Evolutionary conservation across 148 eudicot genomes (phyloP).

Genomic region (Chenopodium album): DNA sequence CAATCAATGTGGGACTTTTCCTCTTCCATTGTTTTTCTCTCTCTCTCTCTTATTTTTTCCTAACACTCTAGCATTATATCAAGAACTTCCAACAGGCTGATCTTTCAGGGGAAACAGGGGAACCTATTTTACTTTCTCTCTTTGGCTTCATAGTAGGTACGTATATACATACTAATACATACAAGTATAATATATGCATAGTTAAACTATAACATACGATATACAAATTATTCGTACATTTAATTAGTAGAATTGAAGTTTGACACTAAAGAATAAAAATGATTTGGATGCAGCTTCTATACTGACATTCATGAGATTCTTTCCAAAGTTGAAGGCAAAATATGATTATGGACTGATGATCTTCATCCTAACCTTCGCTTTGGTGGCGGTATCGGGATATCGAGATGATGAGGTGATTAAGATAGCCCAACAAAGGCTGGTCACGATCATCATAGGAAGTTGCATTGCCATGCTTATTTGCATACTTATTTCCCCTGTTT

Average conservation of each 20-base stretch:
- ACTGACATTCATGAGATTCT: slow-evolving; percentile 40
- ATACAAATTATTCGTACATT: too few species aligned
- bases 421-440: slow-evolving; percentile 30
- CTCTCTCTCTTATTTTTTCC: too few species aligned
- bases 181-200: too few species aligned
- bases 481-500: slow-evolving; percentile 37
- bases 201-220: too few species aligned
- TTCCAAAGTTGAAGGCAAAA: slow-evolving; percentile 39
- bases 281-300: slow-evolving; percentile 18
- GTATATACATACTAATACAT: not conserved
- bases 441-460: slow-evolving; percentile 35
- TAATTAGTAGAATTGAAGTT: too few species aligned
- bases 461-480: slow-evolving; percentile 29
- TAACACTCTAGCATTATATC: too few species aligned
- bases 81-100: too few species aligned
- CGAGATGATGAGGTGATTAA: slow-evolving; percentile 28
- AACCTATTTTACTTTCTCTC: slow-evolving; percentile 36
- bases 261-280: too few species aligned
- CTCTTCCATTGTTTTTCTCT: too few species aligned
- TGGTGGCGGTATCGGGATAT: slow-evolving; percentile 38
- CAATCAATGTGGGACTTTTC: too few species aligned
- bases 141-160: slow-evolving; percentile 43
- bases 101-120: slow-evolving; percentile 35
- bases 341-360: slow-evolving; percentile 38
- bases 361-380: slow-evolving; percentile 36